Evolutionary conservation across 352 stramenopile species (phyloP).

Genomic region (Phytopythium vexans): DNA sequence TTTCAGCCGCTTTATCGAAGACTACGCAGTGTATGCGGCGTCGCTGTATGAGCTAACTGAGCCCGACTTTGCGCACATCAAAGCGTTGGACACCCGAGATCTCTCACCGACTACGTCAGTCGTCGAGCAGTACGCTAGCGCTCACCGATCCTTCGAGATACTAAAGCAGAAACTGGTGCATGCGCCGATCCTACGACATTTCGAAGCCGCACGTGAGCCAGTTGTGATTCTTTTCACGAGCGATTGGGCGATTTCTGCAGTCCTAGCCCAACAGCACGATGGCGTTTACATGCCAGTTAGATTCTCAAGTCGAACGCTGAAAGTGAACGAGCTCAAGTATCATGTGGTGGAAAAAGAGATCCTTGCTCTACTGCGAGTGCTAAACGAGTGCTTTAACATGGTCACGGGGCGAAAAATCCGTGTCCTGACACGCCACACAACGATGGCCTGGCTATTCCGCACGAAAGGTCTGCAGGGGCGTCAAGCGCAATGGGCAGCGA

Average conservation of each 20-base stretch:
- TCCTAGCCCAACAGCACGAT: conserved; percentile 4
- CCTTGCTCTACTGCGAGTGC: background rate
- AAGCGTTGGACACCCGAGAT: too few relatives aligned
- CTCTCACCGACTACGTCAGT: background rate
- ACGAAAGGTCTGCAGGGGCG: too few relatives aligned
- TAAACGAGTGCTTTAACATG: conserved; percentile 7
- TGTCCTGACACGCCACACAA: too few relatives aligned
- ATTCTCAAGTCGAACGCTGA: conserved; percentile 9
- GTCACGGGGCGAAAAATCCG: too few relatives aligned
- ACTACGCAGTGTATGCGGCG: conserved; percentile 15
- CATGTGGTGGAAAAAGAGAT: conserved; percentile 10
- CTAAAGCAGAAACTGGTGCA: conserved; percentile 8
- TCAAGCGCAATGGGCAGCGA: too few relatives aligned
- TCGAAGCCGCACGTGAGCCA: conserved; percentile 5
- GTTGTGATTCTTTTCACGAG: conserved; percentile 9
- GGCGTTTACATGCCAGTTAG: background rate
- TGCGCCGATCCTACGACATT: conserved; percentile 8
- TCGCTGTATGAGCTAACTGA: conserved; percentile 7
- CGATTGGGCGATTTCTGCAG: conserved; percentile 4
- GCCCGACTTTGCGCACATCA: too few relatives aligned
- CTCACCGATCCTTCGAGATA: conserved; percentile 1
- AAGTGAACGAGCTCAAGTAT: conserved; percentile 14
- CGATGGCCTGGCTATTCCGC: too few relatives aligned
- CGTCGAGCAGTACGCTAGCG: background rate
- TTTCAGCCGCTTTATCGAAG: conserved; percentile 12